phyloP scores from a whole-genome alignment of 768 basidiomycete genomes.

The Tricholoma matsutake region DNA sequence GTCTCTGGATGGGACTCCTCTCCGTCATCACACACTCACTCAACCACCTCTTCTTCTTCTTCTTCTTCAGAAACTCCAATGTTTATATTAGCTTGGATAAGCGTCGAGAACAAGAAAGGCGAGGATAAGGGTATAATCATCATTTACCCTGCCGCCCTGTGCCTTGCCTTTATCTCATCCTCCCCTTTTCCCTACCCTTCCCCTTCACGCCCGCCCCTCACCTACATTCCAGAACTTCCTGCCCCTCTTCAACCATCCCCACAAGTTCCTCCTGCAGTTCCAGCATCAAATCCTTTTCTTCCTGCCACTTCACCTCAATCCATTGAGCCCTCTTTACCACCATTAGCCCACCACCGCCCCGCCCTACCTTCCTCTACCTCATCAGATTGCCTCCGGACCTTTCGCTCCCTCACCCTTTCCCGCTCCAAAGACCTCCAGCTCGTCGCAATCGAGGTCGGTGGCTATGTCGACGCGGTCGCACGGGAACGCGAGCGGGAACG shows the following conservation, averaged over 20 bases:
- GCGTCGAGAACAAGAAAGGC: slow-evolving; percentile 73
- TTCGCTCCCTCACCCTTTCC: slow-evolving; percentile 52
- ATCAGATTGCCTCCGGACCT: slow-evolving; percentile 33
- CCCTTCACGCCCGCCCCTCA: slow-evolving; percentile 41
- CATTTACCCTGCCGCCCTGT: slow-evolving; percentile 68
- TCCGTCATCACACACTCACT: slow-evolving; percentile 1
- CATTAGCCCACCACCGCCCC: neutral
- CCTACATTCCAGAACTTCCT: slow-evolving; percentile 62
- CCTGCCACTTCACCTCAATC: neutral
- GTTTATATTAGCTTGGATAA: slow-evolving; percentile 68
- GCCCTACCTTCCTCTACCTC: slow-evolving; percentile 30
- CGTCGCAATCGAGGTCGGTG: slow-evolving; percentile 59
- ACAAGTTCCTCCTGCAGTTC: slow-evolving; percentile 34
- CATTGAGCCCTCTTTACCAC: slow-evolving; percentile 1
- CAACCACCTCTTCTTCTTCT: neutral
- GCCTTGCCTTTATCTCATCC: slow-evolving; percentile 43
- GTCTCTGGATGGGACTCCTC: slow-evolving; percentile 48
- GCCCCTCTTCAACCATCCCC: slow-evolving; percentile 56
- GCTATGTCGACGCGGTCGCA: slow-evolving; percentile 72
- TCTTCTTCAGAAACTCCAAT: slow-evolving; percentile 6
- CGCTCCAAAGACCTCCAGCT: slow-evolving; percentile 47
- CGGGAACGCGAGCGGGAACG: slow-evolving; percentile 77
- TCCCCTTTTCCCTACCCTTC: slow-evolving; percentile 25
- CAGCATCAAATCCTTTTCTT: slow-evolving; percentile 14
- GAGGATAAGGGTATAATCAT: slow-evolving; percentile 77